These are phyloP conservation scores for Leccinum longicurvipes DNA, from an alignment of 768 basidiomycete genomes.

Conservation along the genomic window DNA sequence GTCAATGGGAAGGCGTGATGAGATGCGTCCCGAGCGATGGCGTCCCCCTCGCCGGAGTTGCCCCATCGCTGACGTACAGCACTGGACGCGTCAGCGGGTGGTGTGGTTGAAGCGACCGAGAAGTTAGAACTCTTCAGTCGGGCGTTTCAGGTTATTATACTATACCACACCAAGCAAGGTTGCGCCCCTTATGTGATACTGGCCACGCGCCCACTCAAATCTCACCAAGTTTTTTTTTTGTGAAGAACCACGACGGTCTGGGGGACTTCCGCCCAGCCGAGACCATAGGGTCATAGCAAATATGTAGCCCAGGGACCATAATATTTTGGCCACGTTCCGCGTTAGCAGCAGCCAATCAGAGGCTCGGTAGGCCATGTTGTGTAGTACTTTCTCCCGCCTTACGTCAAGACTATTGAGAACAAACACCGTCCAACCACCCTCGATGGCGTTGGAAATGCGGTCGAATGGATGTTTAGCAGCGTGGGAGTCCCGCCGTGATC, in stretches of 20 bases:
- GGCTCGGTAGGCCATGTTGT: neutral
- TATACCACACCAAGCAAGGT: neutral
- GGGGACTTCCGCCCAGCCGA: neutral
- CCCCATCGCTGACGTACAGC: too few species aligned
- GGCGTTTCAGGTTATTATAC: neutral
- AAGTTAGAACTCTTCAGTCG: neutral
- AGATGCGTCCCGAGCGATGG: neutral
- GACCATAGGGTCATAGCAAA: neutral
- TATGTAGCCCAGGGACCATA: too few species aligned
- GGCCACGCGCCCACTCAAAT: neutral
- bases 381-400: neutral
- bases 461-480: neutral
- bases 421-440: neutral
- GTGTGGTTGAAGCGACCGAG: neutral
- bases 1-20: neutral
- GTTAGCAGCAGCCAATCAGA: neutral
- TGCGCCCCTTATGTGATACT: neutral
- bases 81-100: neutral
- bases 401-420: neutral
- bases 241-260: neutral
- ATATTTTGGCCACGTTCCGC: too few species aligned
- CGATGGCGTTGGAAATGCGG: neutral
- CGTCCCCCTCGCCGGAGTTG: too few species aligned
- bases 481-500: neutral
- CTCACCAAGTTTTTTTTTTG: neutral